These are phyloP conservation scores for Clarireedia homoeocarpa DNA, from an alignment of 2,329 filamentous ascomycete species.

Conservation along the genomic window DNA sequence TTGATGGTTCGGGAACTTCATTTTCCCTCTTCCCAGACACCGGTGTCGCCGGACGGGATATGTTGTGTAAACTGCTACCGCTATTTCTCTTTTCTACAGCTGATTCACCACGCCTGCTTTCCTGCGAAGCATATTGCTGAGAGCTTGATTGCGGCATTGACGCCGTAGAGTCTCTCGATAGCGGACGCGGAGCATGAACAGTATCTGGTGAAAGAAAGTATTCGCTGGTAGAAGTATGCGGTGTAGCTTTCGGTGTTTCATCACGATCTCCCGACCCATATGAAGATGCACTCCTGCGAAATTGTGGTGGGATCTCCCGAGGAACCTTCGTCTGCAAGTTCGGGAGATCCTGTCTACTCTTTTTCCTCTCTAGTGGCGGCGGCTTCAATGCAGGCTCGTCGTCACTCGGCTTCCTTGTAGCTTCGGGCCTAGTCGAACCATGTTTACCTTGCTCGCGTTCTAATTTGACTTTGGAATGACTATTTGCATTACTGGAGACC, in stretches of 20 bases:
- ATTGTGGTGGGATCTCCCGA: slow-evolving; percentile 26
- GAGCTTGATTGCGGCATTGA: slow-evolving; percentile 29
- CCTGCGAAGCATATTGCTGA: slow-evolving; percentile 27
- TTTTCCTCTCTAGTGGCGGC: slow-evolving; percentile 17
- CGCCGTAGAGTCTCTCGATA: slow-evolving; percentile 17
- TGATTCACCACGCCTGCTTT: slow-evolving; percentile 22
- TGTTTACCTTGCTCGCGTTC: slow-evolving; percentile 3
- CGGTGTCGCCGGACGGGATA: slow-evolving; percentile 17
- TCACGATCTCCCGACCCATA: slow-evolving; percentile 17
- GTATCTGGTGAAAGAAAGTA: slow-evolving; percentile 41
- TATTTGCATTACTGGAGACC: slow-evolving; percentile 11
- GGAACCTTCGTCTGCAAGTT: slow-evolving; percentile 27
- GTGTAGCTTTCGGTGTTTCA: slow-evolving; percentile 17
- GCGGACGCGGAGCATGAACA: slow-evolving; percentile 18
- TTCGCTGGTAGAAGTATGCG: slow-evolving; percentile 26
- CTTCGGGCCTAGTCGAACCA: not conserved
- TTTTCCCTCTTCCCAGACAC: slow-evolving; percentile 17
- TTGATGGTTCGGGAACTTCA: slow-evolving; percentile 13
- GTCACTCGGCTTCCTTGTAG: not conserved
- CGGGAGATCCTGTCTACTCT: slow-evolving; percentile 28
- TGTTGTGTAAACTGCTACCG: slow-evolving; percentile 10
- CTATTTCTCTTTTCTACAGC: slow-evolving; percentile 24
- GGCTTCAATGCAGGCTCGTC: slow-evolving; percentile 2
- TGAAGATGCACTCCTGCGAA: slow-evolving; percentile 25
- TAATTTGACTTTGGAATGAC: slow-evolving; percentile 9